phyloP scores from a whole-genome alignment of 2,329 filamentous ascomycete species.

The Aspergillus cejpii region DNA sequence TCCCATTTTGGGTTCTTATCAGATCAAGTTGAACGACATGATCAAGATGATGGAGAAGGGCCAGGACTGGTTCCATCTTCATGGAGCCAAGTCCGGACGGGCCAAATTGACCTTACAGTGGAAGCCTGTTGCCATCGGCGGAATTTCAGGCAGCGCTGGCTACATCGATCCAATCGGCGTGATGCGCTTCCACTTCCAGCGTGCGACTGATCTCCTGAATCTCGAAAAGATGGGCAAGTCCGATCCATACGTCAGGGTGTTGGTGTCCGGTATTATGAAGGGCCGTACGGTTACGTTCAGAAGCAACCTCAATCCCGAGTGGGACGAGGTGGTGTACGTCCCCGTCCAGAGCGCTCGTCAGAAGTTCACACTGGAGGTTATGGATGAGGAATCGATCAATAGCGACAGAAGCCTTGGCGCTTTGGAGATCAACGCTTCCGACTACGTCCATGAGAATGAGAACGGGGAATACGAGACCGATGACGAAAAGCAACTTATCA shows the following conservation, averaged over 20 bases:
- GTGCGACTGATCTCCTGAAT: constrained; percentile 76
- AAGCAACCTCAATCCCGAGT: constrained; percentile 91
- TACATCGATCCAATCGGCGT: constrained; percentile 93
- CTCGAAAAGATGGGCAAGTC: constrained; percentile 94
- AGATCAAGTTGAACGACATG: constrained; percentile 93
- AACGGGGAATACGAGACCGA: constrained; percentile 73
- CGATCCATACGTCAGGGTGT: constrained; percentile 82
- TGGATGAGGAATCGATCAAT: constrained; percentile 90
- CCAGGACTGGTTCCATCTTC: constrained; percentile 91
- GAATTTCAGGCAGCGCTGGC: constrained; percentile 68
- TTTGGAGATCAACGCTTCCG: constrained; percentile 66
- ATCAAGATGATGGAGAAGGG: constrained; percentile 84
- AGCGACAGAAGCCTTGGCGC: constrained; percentile 83
- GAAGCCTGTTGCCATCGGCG: constrained; percentile 86
- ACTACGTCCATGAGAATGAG: constrained; percentile 72
- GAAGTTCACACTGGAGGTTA: constrained; percentile 81
- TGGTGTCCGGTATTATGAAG: constrained; percentile 85
- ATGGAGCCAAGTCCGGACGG: constrained; percentile 72
- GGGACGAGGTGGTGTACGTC: constrained; percentile 92
- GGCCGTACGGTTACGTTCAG: constrained; percentile 89
- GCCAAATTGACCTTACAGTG: constrained; percentile 88
- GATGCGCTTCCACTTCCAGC: constrained; percentile 86
- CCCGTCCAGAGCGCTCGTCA: constrained; percentile 81
- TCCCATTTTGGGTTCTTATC: constrained; percentile 81
- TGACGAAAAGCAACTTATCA: constrained; percentile 63